Percentiles rank a stretch among this genome's conserved stretches.
Evolutionary conservation across 2,329 filamentous ascomycete species (phyloP).

Genomic region (Aspergillus proliferans): DNA sequence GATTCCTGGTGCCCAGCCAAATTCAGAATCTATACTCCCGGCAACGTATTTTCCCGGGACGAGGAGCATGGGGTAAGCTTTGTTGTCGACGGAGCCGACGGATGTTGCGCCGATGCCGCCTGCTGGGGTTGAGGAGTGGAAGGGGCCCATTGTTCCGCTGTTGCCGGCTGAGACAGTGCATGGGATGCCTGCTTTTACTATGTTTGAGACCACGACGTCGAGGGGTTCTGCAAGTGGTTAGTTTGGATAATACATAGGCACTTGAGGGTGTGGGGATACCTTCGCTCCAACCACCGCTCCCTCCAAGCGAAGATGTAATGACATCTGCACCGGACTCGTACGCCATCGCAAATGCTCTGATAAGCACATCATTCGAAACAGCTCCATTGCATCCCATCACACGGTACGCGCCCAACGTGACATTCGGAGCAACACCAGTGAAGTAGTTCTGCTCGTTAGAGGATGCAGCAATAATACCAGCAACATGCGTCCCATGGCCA

Average conservation of each 20-base stretch:
- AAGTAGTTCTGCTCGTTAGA: constrained; percentile 47
- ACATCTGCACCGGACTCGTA: constrained; percentile 50
- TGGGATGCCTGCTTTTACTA: neutral
- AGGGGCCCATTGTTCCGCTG: neutral
- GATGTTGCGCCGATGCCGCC: constrained; percentile 20
- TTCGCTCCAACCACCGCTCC: constrained; percentile 27
- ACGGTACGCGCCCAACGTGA: constrained; percentile 51
- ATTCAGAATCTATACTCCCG: constrained; percentile 19
- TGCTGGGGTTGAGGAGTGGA: neutral
- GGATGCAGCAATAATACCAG: constrained; percentile 58
- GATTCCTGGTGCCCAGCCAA: constrained; percentile 32
- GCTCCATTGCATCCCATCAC: constrained; percentile 52
- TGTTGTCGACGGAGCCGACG: constrained; percentile 42
- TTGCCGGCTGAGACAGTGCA: neutral
- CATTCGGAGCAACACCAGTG: constrained; percentile 52
- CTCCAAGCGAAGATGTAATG: constrained; percentile 33
- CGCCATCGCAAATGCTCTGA: constrained; percentile 55
- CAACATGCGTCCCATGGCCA: constrained; percentile 58
- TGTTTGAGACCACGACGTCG: neutral
- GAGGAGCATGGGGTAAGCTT: constrained; percentile 25
- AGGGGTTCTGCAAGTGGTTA: neutral
- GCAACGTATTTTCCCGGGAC: constrained; percentile 16
- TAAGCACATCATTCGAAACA: constrained; percentile 52
- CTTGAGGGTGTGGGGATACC: neutral
- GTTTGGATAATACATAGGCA: neutral